These are phyloP conservation scores for Amanita pseudoporphyria DNA, from an alignment of 768 basidiomycete species.

Conservation along the genomic window DNA sequence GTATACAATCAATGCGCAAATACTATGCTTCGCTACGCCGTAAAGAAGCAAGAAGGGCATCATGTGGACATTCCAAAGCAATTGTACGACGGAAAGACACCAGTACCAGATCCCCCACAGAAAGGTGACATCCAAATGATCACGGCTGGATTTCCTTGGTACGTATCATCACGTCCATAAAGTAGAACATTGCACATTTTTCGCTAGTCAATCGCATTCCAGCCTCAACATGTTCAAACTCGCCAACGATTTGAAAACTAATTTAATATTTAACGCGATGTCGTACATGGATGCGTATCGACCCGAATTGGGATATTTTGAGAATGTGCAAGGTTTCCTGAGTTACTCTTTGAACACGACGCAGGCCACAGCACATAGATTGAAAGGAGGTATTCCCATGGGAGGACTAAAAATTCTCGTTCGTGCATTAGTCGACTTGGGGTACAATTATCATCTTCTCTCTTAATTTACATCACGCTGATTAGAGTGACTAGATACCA, in stretches of 20 bases:
- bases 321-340: conserved; percentile 47
- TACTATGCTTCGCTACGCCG: conserved; percentile 43
- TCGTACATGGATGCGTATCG: conserved; percentile 39
- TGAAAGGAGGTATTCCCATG: conserved; percentile 57
- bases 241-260: conserved; percentile 59
- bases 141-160: conserved; percentile 74
- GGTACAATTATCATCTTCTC: conserved; percentile 27
- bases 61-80: conserved; percentile 29
- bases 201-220: conserved; percentile 64
- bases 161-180: conserved; percentile 5
- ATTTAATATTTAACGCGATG: conserved; percentile 52
- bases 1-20: conserved; percentile 73
- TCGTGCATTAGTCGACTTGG: conserved; percentile 53
- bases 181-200: neutral
- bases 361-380: conserved; percentile 31
- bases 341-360: conserved; percentile 29
- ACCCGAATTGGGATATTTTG: conserved; percentile 35
- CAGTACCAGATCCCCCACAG: conserved; percentile 35
- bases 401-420: conserved; percentile 66
- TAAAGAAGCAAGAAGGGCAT: conserved; percentile 40
- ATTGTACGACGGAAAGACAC: conserved; percentile 24
- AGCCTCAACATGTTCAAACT: conserved; percentile 60
- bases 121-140: conserved; percentile 53
- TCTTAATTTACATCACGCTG: neutral
- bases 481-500: conserved; percentile 33